Conservation (phyloP, 176 grass and related monocot genomes). For the Oryza brachyantha region DNA sequence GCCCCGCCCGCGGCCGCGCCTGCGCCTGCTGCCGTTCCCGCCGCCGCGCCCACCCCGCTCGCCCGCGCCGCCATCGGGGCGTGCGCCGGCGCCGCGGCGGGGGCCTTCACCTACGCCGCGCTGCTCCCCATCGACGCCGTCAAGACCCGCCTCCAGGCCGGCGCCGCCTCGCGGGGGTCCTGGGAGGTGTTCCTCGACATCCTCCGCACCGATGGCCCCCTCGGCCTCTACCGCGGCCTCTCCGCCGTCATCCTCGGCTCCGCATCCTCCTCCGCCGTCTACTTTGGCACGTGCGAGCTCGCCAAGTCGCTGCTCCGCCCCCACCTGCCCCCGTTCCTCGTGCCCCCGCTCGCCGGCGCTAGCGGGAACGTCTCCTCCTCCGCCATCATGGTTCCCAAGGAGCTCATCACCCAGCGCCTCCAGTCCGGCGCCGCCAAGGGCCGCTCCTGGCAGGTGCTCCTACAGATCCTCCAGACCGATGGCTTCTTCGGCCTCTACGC, state of each 20-base stretch:
- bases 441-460: conserved; percentile 66
- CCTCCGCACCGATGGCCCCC: conserved; percentile 58
- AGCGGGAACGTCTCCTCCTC: conserved; percentile 86
- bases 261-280: conserved; percentile 76
- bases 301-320: conserved; percentile 64
- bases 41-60: conserved; percentile 39
- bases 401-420: conserved; percentile 96
- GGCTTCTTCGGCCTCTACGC: conserved; percentile 84
- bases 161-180: conserved; percentile 35
- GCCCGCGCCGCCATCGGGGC: conserved; percentile 69
- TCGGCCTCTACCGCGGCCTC: conserved; percentile 74
- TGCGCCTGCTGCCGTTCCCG: not conserved
- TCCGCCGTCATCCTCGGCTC: conserved; percentile 81
- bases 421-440: conserved; percentile 71
- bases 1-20: not conserved
- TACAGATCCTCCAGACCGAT: conserved; percentile 55
- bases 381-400: conserved; percentile 93
- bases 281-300: conserved; percentile 96
- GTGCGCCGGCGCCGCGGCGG: conserved; percentile 67
- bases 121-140: conserved; percentile 86
- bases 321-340: conserved; percentile 51
- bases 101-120: conserved; percentile 81
- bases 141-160: conserved; percentile 82
- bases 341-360: conserved; percentile 79
- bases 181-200: conserved; percentile 67